These are phyloP conservation scores for Cryptosporidium xiaoi DNA, from an alignment of 169 alveolate genomes.

Conservation along the genomic window DNA sequence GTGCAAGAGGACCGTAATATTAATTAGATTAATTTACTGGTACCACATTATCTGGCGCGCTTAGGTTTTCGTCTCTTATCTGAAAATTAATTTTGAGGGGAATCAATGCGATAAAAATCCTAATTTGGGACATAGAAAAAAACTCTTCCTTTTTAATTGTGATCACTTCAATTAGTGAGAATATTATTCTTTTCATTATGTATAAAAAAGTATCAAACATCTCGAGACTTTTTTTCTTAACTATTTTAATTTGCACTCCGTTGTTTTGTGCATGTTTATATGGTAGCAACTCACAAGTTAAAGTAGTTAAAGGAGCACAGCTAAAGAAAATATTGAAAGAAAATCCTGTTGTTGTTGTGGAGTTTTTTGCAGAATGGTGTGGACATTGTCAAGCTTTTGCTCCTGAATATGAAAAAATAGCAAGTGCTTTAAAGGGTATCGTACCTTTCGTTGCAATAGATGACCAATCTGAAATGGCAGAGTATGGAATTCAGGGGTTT, in stretches of 20 bases:
- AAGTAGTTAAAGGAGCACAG: conserved; percentile 77
- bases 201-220: neutral
- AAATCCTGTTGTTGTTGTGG: conserved; percentile 88
- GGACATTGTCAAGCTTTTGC: conserved; percentile 90
- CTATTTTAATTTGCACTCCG: conserved; percentile 10
- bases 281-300: conserved; percentile 52
- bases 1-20: conserved; percentile 2
- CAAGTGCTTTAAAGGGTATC: conserved; percentile 82
- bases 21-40: neutral
- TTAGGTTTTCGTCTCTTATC: conserved; percentile 24
- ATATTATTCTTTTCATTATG: neutral
- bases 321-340: conserved; percentile 79
- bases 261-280: conserved; percentile 41
- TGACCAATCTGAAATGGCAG: conserved; percentile 79
- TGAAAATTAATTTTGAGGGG: conserved; percentile 32
- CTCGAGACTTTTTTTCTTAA: neutral
- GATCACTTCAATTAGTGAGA: no score
- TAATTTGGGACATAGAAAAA: no score
- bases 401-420: conserved; percentile 84
- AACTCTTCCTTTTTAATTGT: no score
- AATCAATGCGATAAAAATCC: neutral
- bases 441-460: conserved; percentile 82
- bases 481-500: conserved; percentile 85
- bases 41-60: conserved; percentile 52
- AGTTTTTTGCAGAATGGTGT: conserved; percentile 97